Conservation (phyloP, 2,329 filamentous ascomycete genomes). For the Microdochium paspali region DNA sequence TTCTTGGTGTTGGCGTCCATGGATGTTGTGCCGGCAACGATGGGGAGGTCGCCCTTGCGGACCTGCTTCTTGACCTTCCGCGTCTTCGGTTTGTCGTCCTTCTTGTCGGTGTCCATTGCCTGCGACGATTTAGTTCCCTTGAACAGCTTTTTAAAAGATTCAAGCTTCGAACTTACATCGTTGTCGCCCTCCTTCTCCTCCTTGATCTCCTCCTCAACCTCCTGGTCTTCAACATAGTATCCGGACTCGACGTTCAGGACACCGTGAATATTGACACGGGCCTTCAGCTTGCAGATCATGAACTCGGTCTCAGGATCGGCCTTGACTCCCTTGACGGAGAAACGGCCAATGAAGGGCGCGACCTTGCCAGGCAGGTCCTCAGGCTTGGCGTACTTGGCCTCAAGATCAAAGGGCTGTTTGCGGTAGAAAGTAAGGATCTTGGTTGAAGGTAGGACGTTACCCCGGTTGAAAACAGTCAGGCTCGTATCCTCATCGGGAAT, state of each 20-base stretch:
- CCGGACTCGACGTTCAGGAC: slow-evolving; percentile 93
- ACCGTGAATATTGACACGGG: slow-evolving; percentile 91
- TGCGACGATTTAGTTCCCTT: slow-evolving; percentile 1
- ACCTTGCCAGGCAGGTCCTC: slow-evolving; percentile 81
- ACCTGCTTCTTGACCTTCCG: slow-evolving; percentile 99
- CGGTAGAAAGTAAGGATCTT: slow-evolving; percentile 99
- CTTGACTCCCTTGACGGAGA: slow-evolving; percentile 97
- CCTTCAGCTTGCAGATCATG: slow-evolving; percentile 99
- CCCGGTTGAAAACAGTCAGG: slow-evolving; percentile 94
- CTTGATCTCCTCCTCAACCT: slow-evolving; percentile 87
- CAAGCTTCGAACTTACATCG: slow-evolving; percentile 51
- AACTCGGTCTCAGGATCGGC: slow-evolving; percentile 90
- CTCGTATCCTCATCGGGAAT: slow-evolving; percentile 98
- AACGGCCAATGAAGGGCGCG: slow-evolving; percentile 92
- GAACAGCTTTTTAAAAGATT: neutral
- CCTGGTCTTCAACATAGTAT: slow-evolving; percentile 96
- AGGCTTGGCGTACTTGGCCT: slow-evolving; percentile 86
- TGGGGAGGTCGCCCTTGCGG: slow-evolving; percentile 88
- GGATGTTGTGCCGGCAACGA: slow-evolving; percentile 73
- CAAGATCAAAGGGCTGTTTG: slow-evolving; percentile 93
- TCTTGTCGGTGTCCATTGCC: slow-evolving; percentile 77
- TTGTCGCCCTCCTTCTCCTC: slow-evolving; percentile 51
- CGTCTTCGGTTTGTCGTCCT: slow-evolving; percentile 63
- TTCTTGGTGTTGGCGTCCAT: slow-evolving; percentile 63
- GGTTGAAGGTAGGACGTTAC: slow-evolving; percentile 93